Base-by-base conservation (phyloP, 2,329 filamentous ascomycete species). In the Colletotrichum aenigma region DNA sequence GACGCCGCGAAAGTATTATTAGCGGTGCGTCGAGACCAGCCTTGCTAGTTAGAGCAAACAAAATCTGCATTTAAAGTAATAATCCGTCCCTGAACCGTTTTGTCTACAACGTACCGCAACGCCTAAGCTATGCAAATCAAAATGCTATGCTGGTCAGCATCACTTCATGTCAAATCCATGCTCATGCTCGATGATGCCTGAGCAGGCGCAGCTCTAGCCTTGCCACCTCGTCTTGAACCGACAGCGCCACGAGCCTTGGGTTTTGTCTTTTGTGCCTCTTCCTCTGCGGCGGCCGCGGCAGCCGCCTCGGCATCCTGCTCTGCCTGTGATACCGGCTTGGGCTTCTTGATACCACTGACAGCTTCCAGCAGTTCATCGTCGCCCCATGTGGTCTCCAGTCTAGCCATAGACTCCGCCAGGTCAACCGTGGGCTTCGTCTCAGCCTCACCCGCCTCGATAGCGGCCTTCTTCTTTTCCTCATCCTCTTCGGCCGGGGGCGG, bases 281-380 rank as follows among this genome's bases (percentile, higher is more conserved):
- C 82, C 73, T 78, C 36, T 56, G 77, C 76, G 13, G 78, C 76
- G 21, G 80, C 73, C 10, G 77, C 68, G 12, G 79, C 73, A 26
- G 78, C 76, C n/a, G 71, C 76, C 69, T 80, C 80, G 6, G 79
- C 78, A 55, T 84, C 83, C 34, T 80, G 76, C 34, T 75, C 77
- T 13, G 65, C 74, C 68, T 83, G 83, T 58, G 80, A 67, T n/a
- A 75, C 73, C 3, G 60, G 77, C 30, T 36, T 77, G 75, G 81
- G 80, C 76, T 84, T 84, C 77, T 81, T 81, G 64, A 88, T 86
- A 7, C 86, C 87, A 73, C 86, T 88, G 18, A 89, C 84, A 12
- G 87, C 86, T 79, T 87, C 84, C 70, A 89, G 82, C 58, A 89
- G 81, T 76, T 87, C 83, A 43, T 84, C 82, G 36, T 87, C 86